These are phyloP conservation scores for Podila horticola DNA, from an alignment of 192 early-diverging fungal species.

Conservation along the genomic window DNA sequence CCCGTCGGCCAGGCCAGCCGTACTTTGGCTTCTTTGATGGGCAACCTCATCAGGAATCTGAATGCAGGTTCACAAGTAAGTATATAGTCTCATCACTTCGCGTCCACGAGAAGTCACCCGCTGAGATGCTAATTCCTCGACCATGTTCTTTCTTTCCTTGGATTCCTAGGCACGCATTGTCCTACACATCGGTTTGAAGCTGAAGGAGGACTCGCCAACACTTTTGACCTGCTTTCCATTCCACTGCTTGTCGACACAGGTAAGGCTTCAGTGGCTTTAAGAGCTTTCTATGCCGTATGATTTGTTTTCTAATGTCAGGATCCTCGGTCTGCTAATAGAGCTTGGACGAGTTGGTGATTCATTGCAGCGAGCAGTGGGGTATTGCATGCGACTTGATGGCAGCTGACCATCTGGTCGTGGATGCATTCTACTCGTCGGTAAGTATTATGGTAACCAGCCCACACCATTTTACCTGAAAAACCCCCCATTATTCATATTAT, in stretches of 20 bases:
- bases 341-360: conserved; percentile 7
- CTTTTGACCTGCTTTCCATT: conserved; percentile 31
- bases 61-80: conserved; percentile 28
- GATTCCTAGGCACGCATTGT: neutral
- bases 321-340: conserved; percentile 4
- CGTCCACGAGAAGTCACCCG: too few species aligned
- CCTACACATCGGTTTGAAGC: neutral
- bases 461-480: neutral
- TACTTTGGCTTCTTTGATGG: conserved; percentile 11
- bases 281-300: neutral
- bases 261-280: neutral
- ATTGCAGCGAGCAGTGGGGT: conserved; percentile 25
- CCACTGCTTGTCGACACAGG: conserved; percentile 7
- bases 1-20: conserved; percentile 21
- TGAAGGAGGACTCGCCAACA: neutral
- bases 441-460: neutral
- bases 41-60: conserved; percentile 11
- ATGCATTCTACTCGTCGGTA: conserved; percentile 44
- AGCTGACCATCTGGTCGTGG: conserved; percentile 20
- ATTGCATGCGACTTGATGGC: conserved; percentile 13
- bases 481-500: neutral
- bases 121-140: neutral
- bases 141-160: neutral
- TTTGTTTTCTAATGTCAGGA: neutral
- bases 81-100: neutral